Evolutionary conservation across 2,329 filamentous ascomycete genomes (phyloP).

Genomic region (Rhexocercosporidium sp.): DNA sequence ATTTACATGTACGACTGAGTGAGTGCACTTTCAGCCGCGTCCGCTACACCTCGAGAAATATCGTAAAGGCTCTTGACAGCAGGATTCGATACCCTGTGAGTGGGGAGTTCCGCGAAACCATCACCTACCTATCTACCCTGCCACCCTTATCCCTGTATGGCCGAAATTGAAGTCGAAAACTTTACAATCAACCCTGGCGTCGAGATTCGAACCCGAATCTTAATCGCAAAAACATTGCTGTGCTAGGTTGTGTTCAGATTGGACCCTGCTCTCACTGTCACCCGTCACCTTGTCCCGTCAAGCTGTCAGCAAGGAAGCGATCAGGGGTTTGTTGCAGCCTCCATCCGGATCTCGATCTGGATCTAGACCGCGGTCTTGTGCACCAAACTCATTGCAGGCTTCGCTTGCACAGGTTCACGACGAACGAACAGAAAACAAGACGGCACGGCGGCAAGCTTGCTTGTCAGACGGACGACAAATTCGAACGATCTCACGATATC

Average conservation of each 20-base stretch:
- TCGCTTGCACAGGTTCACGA: not conserved
- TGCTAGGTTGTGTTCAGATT: not conserved
- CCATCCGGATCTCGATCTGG: too few species aligned
- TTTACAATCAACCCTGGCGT: not conserved
- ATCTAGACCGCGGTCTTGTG: not conserved
- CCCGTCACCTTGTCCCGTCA: too few species aligned
- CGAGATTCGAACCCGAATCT: not conserved
- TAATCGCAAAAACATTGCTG: not conserved
- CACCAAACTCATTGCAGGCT: not conserved
- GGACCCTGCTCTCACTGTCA: not conserved
- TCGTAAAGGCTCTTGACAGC: too few species aligned
- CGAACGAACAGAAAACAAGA: not conserved
- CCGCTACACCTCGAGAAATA: too few species aligned
- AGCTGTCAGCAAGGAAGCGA: not conserved
- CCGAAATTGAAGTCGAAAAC: too few species aligned
- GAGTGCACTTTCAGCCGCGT: too few species aligned
- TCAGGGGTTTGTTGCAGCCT: not conserved
- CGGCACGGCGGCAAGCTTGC: not conserved
- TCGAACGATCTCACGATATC: not conserved
- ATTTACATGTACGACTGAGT: too few species aligned
- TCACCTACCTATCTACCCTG: too few species aligned
- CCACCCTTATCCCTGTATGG: too few species aligned
- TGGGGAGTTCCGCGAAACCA: too few species aligned
- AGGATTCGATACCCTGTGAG: too few species aligned
- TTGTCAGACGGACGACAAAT: too few species aligned